phyloP scores from a whole-genome alignment of 495 filamentous ascomycete genomes.

The Thermochaetoides thermophila region DNA sequence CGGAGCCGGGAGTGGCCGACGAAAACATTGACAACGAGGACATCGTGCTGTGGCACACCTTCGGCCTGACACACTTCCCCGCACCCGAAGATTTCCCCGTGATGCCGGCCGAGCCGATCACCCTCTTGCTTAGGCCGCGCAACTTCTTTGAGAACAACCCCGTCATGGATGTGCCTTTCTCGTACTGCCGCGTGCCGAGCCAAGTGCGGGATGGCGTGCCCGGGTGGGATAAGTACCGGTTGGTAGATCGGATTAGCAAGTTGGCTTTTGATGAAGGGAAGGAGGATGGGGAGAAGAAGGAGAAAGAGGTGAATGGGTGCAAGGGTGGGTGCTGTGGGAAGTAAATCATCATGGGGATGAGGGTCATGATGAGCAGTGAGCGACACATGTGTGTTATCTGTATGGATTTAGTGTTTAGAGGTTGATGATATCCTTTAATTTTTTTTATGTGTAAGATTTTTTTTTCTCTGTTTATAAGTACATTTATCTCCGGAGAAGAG shows the following conservation, averaged over 20 bases:
- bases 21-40: slow-evolving; percentile 70
- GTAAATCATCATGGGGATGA: background rate
- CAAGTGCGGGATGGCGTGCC: slow-evolving; percentile 40
- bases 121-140: slow-evolving; percentile 63
- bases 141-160: slow-evolving; percentile 85
- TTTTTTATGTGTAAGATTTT: background rate
- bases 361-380: too few species aligned
- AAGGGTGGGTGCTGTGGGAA: slow-evolving; percentile 20
- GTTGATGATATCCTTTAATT: slow-evolving; percentile 4
- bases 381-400: too few species aligned
- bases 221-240: slow-evolving; percentile 29
- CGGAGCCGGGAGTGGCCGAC: slow-evolving; percentile 49
- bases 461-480: too few species aligned
- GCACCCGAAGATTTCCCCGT: slow-evolving; percentile 87
- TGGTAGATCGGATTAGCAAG: slow-evolving; percentile 31
- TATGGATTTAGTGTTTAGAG: background rate
- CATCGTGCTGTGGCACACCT: slow-evolving; percentile 92
- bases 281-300: background rate
- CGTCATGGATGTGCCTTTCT: slow-evolving; percentile 74
- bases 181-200: slow-evolving; percentile 58
- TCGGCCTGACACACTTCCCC: slow-evolving; percentile 86
- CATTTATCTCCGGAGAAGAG: too few species aligned
- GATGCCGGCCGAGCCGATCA: slow-evolving; percentile 81
- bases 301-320: too few species aligned
- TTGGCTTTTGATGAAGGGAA: slow-evolving; percentile 22